Conservation (phyloP, 164 flowering plant genomes). For the Piper betle region DNA sequence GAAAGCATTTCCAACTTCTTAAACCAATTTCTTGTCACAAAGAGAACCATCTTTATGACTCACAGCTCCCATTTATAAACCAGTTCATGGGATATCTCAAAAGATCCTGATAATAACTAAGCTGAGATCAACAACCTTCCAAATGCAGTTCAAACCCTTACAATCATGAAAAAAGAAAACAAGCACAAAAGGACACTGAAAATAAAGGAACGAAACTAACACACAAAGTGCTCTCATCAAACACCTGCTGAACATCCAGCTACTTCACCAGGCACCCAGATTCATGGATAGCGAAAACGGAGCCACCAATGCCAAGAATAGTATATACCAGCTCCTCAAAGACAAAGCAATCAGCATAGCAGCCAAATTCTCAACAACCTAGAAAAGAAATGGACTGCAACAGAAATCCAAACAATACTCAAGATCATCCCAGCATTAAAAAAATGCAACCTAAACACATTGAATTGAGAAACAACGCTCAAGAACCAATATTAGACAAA, state of each 20-base stretch:
- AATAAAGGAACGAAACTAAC: conserved; percentile 6
- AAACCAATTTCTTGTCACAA: conserved; percentile 32
- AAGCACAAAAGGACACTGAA: conserved; percentile 10
- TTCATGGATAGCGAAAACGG: neutral
- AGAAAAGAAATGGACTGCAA: too few relatives aligned
- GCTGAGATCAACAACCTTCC: conserved; percentile 44
- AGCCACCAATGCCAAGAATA: neutral
- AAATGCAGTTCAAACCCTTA: conserved; percentile 46
- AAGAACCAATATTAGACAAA: too few relatives aligned
- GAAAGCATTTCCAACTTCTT: conserved; percentile 41
- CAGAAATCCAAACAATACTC: too few relatives aligned
- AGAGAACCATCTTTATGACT: conserved; percentile 30
- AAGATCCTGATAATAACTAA: conserved; percentile 47
- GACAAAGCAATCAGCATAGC: too few relatives aligned
- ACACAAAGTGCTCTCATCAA: conserved; percentile 18
- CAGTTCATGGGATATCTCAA: conserved; percentile 54
- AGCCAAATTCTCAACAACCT: too few relatives aligned
- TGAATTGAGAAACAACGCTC: too few relatives aligned
- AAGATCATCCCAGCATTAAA: too few relatives aligned
- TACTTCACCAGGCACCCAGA: neutral
- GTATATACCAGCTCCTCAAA: neutral
- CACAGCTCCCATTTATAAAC: conserved; percentile 39
- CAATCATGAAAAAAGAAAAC: conserved; percentile 24
- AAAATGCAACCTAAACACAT: too few relatives aligned
- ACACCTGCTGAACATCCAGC: conserved; percentile 11